Conservation (phyloP, 2,329 filamentous ascomycete genomes). For the Nemania diffusa region DNA sequence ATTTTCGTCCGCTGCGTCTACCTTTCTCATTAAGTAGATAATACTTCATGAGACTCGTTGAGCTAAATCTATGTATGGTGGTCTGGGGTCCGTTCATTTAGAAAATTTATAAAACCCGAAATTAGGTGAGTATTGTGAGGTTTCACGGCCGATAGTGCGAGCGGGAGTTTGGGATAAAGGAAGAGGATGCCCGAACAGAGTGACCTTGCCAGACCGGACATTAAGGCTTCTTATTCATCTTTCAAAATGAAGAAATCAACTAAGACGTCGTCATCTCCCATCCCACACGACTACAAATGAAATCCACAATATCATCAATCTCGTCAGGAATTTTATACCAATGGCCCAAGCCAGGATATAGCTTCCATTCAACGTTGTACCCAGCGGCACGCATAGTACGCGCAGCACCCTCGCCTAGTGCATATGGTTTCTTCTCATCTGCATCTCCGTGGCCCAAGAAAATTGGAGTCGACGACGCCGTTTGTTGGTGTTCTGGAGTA, state of each 20-base stretch:
- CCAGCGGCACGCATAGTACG: slow-evolving; percentile 48
- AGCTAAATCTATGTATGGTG: too few species aligned
- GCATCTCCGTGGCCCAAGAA: slow-evolving; percentile 57
- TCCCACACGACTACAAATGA: slow-evolving; percentile 39
- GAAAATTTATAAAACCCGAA: too few species aligned
- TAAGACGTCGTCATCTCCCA: slow-evolving; percentile 4
- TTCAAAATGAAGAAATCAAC: neutral
- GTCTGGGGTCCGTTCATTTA: too few species aligned
- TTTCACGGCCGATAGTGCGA: too few species aligned
- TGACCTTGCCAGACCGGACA: too few species aligned
- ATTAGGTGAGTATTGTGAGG: too few species aligned
- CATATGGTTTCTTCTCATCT: slow-evolving; percentile 53
- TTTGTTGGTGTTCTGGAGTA: slow-evolving; percentile 5
- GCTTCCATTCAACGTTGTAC: slow-evolving; percentile 52
- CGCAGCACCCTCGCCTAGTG: slow-evolving; percentile 48
- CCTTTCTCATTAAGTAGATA: too few species aligned
- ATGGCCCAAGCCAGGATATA: slow-evolving; percentile 55
- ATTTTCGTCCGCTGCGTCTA: too few species aligned
- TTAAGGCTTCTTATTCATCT: neutral
- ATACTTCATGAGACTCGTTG: too few species aligned
- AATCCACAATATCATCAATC: slow-evolving; percentile 57
- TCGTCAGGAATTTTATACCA: slow-evolving; percentile 62
- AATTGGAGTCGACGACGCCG: slow-evolving; percentile 50
- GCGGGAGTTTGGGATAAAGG: too few species aligned
- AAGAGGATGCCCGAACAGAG: too few species aligned